Percentiles rank a stretch among this genome's conserved stretches.
Evolutionary conservation across 2,329 filamentous ascomycete genomes (phyloP).

Genomic region (Sclerotinia nivalis): DNA sequence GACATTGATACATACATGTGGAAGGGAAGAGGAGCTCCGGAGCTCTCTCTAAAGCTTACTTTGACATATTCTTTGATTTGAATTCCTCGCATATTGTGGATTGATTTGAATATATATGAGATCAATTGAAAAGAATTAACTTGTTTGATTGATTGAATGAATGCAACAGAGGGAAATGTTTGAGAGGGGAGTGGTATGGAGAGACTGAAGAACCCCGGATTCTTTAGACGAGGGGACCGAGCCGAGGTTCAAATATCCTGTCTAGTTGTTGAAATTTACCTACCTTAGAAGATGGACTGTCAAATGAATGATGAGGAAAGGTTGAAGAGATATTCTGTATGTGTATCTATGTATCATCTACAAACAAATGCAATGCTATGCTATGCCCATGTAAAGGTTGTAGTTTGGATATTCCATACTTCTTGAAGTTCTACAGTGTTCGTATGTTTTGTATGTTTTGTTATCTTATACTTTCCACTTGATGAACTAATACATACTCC

Average conservation of each 20-base stretch:
- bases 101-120: not conserved
- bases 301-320: too few species aligned
- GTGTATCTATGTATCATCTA: too few species aligned
- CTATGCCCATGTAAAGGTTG: too few species aligned
- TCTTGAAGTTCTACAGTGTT: too few species aligned
- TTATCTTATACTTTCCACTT: too few species aligned
- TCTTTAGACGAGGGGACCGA: constrained; percentile 14
- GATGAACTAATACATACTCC: too few species aligned
- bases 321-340: too few species aligned
- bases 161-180: not conserved
- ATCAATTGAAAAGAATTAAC: not conserved
- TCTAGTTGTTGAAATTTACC: not conserved
- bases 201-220: constrained; percentile 1
- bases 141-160: not conserved
- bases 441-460: too few species aligned
- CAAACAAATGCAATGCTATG: too few species aligned
- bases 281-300: not conserved
- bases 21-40: not conserved
- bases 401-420: too few species aligned
- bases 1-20: not conserved
- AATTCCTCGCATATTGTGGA: constrained; percentile 68
- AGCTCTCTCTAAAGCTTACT: constrained; percentile 46
- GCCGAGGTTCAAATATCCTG: constrained; percentile 9
- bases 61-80: constrained; percentile 74
- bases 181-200: not conserved